phyloP scores from a whole-genome alignment of 2,329 filamentous ascomycete genomes.

The Fusarium longipes region DNA sequence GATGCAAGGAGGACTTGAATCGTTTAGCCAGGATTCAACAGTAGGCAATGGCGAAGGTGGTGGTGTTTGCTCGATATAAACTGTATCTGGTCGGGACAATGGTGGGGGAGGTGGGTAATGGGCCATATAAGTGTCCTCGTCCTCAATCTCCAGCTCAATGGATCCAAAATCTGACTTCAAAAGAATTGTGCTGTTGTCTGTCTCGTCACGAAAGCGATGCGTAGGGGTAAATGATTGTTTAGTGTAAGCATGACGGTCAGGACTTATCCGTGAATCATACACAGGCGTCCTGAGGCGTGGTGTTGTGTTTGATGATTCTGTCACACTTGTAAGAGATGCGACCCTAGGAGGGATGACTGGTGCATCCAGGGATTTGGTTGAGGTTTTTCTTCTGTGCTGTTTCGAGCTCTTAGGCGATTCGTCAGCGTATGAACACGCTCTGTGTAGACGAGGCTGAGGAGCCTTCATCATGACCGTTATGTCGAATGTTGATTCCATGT shows the following conservation, averaged over 20 bases:
- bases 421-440: conserved; percentile 12
- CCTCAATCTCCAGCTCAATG: conserved; percentile 36
- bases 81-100: conserved; percentile 35
- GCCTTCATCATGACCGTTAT: conserved; percentile 36
- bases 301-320: conserved; percentile 12
- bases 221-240: conserved; percentile 13
- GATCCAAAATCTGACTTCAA: conserved; percentile 38
- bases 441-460: conserved; percentile 1
- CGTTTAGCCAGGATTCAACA: conserved; percentile 53
- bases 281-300: conserved; percentile 24
- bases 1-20: conserved; percentile 47
- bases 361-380: conserved; percentile 33
- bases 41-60: conserved; percentile 52
- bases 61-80: conserved; percentile 50
- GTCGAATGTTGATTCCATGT: conserved; percentile 33
- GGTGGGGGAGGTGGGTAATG: conserved; percentile 5
- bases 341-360: conserved; percentile 40
- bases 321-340: conserved; percentile 34
- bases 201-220: conserved; percentile 32
- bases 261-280: conserved; percentile 14
- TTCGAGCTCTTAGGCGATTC: conserved; percentile 2
- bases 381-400: conserved; percentile 23
- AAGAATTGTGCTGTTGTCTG: conserved; percentile 36
- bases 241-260: conserved; percentile 19
- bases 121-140: conserved; percentile 34